phyloP scores from a whole-genome alignment of 73 alveolate species.

The Tetrahymena elliotti region DNA sequence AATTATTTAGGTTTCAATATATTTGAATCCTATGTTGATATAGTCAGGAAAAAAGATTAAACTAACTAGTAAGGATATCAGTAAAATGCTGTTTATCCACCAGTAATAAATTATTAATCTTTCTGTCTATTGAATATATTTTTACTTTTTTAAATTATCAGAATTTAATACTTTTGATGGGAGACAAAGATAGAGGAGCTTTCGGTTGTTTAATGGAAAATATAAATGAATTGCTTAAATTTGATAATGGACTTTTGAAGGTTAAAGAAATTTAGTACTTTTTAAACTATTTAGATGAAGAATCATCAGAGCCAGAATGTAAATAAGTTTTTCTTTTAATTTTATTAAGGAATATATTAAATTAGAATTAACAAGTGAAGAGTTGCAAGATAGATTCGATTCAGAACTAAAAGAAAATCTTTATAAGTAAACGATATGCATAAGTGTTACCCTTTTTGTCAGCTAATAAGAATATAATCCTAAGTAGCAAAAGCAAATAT shows the following conservation, averaged over 20 bases:
- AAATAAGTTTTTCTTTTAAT: neutral
- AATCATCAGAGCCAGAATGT: neutral
- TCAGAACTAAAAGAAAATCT: neutral
- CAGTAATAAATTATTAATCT: neutral
- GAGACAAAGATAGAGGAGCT: neutral
- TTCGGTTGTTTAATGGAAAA: neutral
- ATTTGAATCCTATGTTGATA: neutral
- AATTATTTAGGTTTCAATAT: neutral
- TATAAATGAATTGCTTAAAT: neutral
- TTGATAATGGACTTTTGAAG: neutral
- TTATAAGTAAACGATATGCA: neutral
- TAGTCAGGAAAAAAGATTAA: neutral
- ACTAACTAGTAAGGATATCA: neutral
- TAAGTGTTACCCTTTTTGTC: neutral
- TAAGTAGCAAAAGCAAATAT: neutral
- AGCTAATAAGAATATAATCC: neutral
- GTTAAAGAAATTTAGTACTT: neutral
- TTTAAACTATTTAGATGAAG: neutral
- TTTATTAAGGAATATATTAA: neutral
- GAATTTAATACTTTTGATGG: neutral
- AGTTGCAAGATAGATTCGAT: neutral
- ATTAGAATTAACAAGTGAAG: neutral
- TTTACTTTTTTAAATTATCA: neutral
- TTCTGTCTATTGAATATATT: neutral
- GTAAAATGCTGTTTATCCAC: neutral